These are phyloP conservation scores for Hanseniaspora sp. DNA, from an alignment of 1,139 yeast genomes.

Conservation along the genomic window DNA sequence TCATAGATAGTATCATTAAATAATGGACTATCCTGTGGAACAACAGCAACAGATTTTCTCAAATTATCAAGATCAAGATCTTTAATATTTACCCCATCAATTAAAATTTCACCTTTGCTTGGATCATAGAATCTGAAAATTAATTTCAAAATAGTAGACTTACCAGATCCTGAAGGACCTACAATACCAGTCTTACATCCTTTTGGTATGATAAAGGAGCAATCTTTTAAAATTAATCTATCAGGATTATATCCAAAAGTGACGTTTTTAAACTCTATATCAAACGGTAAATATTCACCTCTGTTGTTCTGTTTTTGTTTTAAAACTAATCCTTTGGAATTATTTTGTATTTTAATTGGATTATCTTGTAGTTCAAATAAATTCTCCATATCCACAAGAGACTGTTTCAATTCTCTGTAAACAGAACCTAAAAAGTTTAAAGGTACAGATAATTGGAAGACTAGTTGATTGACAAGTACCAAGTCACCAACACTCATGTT, in stretches of 20 bases:
- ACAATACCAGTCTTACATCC: slow-evolving; percentile 88
- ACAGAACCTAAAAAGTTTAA: slow-evolving; percentile 89
- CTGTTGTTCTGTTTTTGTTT: slow-evolving; percentile 19
- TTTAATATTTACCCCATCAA: slow-evolving; percentile 84
- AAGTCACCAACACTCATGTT: slow-evolving; percentile 84
- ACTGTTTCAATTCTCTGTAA: slow-evolving; percentile 85
- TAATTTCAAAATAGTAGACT: slow-evolving; percentile 74
- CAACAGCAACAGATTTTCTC: slow-evolving; percentile 71
- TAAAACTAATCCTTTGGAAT: slow-evolving; percentile 44
- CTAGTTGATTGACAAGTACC: slow-evolving; percentile 90
- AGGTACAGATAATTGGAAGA: slow-evolving; percentile 90
- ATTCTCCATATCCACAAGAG: slow-evolving; percentile 85
- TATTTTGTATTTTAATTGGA: slow-evolving; percentile 55
- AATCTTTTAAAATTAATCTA: slow-evolving; percentile 72
- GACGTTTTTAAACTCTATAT: slow-evolving; percentile 80
- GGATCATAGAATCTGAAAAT: slow-evolving; percentile 87
- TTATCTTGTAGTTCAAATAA: slow-evolving; percentile 72
- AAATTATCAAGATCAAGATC: slow-evolving; percentile 66
- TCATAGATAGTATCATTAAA: slow-evolving; percentile 85
- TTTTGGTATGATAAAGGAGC: slow-evolving; percentile 76
- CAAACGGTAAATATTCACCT: slow-evolving; percentile 29
- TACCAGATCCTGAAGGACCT: slow-evolving; percentile 93
- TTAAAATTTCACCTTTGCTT: slow-evolving; percentile 58
- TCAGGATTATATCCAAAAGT: slow-evolving; percentile 86
- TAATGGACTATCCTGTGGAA: slow-evolving; percentile 94